Conservation (phyloP, 495 filamentous ascomycete species). For the Aspergillus egyptiacus region DNA sequence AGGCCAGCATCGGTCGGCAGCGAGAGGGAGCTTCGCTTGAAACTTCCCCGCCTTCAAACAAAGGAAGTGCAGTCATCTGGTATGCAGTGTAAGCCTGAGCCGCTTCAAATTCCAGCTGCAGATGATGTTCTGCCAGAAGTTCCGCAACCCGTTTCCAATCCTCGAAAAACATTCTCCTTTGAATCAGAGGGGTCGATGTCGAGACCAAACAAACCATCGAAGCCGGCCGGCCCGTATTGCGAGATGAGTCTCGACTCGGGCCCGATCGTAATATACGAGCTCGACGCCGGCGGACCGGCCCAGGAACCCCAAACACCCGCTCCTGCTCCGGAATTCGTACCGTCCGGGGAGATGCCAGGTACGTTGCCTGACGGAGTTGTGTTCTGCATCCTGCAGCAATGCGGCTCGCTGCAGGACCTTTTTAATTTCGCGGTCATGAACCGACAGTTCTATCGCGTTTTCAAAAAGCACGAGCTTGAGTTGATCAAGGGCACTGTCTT, state of each 20-base stretch:
- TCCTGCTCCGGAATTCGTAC: slow-evolving; percentile 9
- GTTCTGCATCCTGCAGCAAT: slow-evolving; percentile 43
- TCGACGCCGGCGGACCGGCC: slow-evolving; percentile 29
- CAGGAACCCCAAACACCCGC: slow-evolving; percentile 14
- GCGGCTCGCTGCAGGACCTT: slow-evolving; percentile 51
- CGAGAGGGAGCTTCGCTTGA: slow-evolving; percentile 24
- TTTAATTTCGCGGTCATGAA: slow-evolving; percentile 52
- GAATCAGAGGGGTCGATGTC: slow-evolving; percentile 24
- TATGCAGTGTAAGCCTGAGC: not conserved
- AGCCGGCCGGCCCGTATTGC: slow-evolving; percentile 16
- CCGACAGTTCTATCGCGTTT: slow-evolving; percentile 54
- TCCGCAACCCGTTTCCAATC: not conserved
- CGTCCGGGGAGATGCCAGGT: slow-evolving; percentile 27
- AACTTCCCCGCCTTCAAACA: slow-evolving; percentile 36
- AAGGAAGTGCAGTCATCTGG: slow-evolving; percentile 13
- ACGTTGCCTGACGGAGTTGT: slow-evolving; percentile 46
- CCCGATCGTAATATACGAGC: slow-evolving; percentile 33
- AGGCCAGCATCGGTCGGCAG: slow-evolving; percentile 19
- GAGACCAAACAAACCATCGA: slow-evolving; percentile 1
- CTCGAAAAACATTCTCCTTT: slow-evolving; percentile 1
- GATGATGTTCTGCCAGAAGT: not conserved
- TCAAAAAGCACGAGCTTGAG: slow-evolving; percentile 53
- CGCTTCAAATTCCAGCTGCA: not conserved
- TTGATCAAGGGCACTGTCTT: slow-evolving; percentile 51
- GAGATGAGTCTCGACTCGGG: slow-evolving; percentile 20